Conservation (phyloP, 495 filamentous ascomycete species). For the Neurospora sp. region DNA sequence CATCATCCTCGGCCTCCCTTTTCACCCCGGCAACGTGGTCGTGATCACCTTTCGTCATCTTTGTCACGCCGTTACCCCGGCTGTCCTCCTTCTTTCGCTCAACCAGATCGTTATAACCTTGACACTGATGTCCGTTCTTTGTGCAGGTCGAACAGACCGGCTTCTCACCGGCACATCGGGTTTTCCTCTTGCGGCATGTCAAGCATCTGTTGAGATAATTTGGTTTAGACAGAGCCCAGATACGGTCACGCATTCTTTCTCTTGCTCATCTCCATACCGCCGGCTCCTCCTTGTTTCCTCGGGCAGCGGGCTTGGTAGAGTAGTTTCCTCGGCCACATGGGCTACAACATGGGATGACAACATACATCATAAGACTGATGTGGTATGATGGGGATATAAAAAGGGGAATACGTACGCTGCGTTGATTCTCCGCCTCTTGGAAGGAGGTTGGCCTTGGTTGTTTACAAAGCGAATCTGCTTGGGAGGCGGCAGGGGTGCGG, state of each 20-base stretch:
- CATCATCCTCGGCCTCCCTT: constrained; percentile 19
- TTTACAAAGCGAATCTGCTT: constrained; percentile 69
- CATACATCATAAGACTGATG: constrained; percentile 5
- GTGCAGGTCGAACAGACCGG: constrained; percentile 66
- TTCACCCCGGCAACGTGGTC: constrained; percentile 14
- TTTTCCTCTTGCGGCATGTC: constrained; percentile 76
- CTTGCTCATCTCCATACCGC: neutral
- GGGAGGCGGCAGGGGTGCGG: constrained; percentile 32
- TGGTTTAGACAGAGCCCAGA: constrained; percentile 16
- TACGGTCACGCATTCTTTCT: neutral
- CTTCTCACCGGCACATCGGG: constrained; percentile 70
- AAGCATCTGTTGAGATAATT: constrained; percentile 45
- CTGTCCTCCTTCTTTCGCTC: constrained; percentile 34
- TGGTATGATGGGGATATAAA: neutral
- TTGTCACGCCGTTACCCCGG: constrained; percentile 5
- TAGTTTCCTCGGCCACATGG: neutral
- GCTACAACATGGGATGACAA: constrained; percentile 4
- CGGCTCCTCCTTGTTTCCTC: neutral
- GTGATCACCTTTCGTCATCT: constrained; percentile 14
- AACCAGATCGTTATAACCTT: constrained; percentile 50
- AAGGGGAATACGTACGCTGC: constrained; percentile 52
- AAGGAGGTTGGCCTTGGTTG: constrained; percentile 70
- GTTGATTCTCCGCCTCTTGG: constrained; percentile 71
- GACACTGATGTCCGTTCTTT: constrained; percentile 62
- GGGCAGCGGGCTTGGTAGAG: neutral